These are phyloP conservation scores for Gossypium thurberi DNA, from an alignment of 345 rosid genomes.

Conservation along the genomic window DNA sequence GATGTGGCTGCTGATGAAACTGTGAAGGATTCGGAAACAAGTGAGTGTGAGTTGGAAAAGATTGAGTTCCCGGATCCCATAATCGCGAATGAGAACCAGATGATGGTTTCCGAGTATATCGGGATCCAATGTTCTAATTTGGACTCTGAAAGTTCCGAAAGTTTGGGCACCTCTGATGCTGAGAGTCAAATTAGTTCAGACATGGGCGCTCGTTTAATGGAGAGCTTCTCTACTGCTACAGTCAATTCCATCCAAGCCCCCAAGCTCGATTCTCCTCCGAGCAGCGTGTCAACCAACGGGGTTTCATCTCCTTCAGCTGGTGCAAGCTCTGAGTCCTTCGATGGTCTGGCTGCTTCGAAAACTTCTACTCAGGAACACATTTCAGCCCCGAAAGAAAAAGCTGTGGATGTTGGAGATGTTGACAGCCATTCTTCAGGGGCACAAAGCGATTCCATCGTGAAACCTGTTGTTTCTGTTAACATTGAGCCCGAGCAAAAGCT, in stretches of 20 bases:
- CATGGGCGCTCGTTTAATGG: constrained; percentile 32
- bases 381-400: constrained; percentile 36
- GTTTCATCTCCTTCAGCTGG: constrained; percentile 60
- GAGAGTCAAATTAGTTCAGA: constrained; percentile 47
- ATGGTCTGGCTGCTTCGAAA: constrained; percentile 39
- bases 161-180: constrained; percentile 53
- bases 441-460: constrained; percentile 29
- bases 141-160: constrained; percentile 63
- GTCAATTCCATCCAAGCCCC: constrained; percentile 43
- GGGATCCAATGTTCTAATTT: constrained; percentile 46
- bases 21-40: constrained; percentile 34
- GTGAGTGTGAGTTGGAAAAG: constrained; percentile 66
- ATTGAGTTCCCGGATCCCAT: constrained; percentile 97
- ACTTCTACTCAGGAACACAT: constrained; percentile 37
- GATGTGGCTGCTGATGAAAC: constrained; percentile 34
- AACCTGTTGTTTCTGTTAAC: constrained; percentile 43
- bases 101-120: constrained; percentile 92
- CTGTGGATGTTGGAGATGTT: constrained; percentile 31
- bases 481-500: constrained; percentile 68
- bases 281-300: constrained; percentile 71
- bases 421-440: constrained; percentile 47
- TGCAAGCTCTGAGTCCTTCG: constrained; percentile 54
- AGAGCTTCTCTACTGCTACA: constrained; percentile 39
- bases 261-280: constrained; percentile 67
- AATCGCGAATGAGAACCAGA: constrained; percentile 78